Base-by-base conservation (phyloP, 345 rosid species). In the Ailanthus altissimus region DNA sequence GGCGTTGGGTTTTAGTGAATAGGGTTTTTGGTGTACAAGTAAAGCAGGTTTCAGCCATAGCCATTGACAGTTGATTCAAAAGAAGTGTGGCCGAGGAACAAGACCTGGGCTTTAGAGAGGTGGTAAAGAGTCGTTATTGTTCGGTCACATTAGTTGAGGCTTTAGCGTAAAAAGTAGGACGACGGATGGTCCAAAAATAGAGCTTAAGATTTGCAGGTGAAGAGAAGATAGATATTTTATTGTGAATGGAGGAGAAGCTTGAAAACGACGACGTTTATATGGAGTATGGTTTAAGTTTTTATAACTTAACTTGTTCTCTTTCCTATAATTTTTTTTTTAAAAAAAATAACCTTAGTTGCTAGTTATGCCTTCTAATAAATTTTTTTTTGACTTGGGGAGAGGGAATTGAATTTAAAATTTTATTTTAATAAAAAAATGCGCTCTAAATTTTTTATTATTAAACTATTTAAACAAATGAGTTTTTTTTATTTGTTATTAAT, bases 41-140 rank as follows among this genome's bases (percentile, higher is more conserved):
- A 16, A 66, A 65, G 26, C 43, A 45, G 23, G 23, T 26, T 74
- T 78, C 58, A n/a, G n/a, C n/a, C n/a, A n/a, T n/a, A 26, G 66
- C 71, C 60, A 75, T 46, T 50, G 73, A 73, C 26, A 63, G n/a
- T 13, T 54, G 73, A 51, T 56, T 54, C 13, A 73, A 36, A 66
- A 50, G 66, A 36, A 81, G 36, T 13, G 81, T n/a, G 40, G 84
- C 76, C 6, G 79, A 64, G 38, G 23, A n/a, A 25, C 18, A 51
- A 36, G 61, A 53, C 72, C 26, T 68, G 20, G 2, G 5, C 32
- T 36, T 9, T 10, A 14, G 46, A 10, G 50, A 45, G 26, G 2
- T 38, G 43, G 47, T 6, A 59, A 46, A 58, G 53, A 25, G 38
- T n/a, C n/a, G 38, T 28, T 6, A 7, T n/a, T 68, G 57, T 43